These are phyloP conservation scores for Cichorium intybus DNA, from an alignment of 140 eudicot genomes.

Conservation along the genomic window DNA sequence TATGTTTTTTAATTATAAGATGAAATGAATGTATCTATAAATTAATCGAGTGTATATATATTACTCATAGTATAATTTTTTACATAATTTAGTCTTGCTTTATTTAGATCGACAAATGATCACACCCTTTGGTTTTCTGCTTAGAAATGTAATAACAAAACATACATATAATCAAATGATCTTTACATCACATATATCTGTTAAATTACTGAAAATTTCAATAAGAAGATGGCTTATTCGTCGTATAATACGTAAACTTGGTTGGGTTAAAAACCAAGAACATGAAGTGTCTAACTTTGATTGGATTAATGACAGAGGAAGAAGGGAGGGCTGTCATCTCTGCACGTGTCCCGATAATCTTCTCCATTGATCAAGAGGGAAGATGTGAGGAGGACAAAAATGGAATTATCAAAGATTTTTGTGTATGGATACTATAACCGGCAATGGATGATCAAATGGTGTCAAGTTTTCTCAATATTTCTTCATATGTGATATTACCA, in stretches of 20 bases:
- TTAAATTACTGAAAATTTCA: no score
- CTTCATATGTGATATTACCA: slow-evolving; percentile 21
- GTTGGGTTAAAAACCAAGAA: slow-evolving; percentile 1
- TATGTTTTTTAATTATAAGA: neutral
- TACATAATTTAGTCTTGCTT: no score
- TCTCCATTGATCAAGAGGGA: slow-evolving; percentile 41
- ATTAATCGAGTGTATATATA: neutral
- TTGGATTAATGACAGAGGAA: slow-evolving; percentile 30
- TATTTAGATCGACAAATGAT: no score
- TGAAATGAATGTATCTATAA: neutral
- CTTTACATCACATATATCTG: neutral
- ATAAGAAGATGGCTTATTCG: no score
- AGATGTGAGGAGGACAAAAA: slow-evolving; percentile 37
- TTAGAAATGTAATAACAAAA: neutral
- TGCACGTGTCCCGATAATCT: slow-evolving; percentile 48
- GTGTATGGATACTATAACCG: slow-evolving; percentile 9
- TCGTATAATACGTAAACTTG: neutral
- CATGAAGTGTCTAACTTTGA: slow-evolving; percentile 33
- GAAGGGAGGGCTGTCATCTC: slow-evolving; percentile 40
- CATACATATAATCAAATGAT: neutral
- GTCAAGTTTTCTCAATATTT: slow-evolving; percentile 1
- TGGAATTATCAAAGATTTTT: slow-evolving; percentile 20
- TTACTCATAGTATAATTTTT: no score
- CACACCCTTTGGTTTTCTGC: no score
- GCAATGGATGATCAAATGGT: slow-evolving; percentile 15